These are phyloP conservation scores for Zoysia matrella DNA, from an alignment of 202 grass and related monocot species.

Conservation along the genomic window DNA sequence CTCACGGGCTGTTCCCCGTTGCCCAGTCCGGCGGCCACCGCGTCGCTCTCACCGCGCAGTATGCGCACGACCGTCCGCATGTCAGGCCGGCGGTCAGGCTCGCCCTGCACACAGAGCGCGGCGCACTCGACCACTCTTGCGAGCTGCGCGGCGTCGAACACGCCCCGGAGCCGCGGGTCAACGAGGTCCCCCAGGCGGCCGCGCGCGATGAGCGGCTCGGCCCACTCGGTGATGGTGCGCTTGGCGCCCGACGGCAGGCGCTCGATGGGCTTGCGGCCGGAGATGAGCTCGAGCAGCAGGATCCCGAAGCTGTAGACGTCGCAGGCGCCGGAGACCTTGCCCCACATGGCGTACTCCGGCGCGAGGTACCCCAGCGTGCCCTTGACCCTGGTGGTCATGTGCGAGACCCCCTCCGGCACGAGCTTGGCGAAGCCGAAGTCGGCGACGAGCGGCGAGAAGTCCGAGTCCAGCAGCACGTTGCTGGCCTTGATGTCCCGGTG, in stretches of 20 bases:
- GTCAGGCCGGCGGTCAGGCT: slow-evolving; percentile 65
- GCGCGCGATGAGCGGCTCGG: slow-evolving; percentile 52
- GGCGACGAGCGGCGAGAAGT: slow-evolving; percentile 76
- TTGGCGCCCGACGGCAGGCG: slow-evolving; percentile 56
- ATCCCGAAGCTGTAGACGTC: slow-evolving; percentile 94
- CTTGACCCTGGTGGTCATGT: slow-evolving; percentile 91
- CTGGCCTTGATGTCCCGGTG: slow-evolving; percentile 93
- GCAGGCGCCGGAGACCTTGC: slow-evolving; percentile 74
- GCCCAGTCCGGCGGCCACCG: background rate
- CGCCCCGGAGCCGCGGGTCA: slow-evolving; percentile 53
- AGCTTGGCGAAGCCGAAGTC: slow-evolving; percentile 97
- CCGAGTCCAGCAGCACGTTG: slow-evolving; percentile 78
- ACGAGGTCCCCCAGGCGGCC: slow-evolving; percentile 66
- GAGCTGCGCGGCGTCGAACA: slow-evolving; percentile 60
- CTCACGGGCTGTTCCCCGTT: slow-evolving; percentile 1
- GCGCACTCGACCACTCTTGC: slow-evolving; percentile 59
- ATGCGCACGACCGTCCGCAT: slow-evolving; percentile 68
- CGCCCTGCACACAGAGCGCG: slow-evolving; percentile 68
- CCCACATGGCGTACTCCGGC: slow-evolving; percentile 90
- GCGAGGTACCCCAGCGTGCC: slow-evolving; percentile 80
- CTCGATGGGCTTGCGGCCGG: slow-evolving; percentile 78
- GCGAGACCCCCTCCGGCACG: slow-evolving; percentile 76
- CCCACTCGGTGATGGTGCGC: slow-evolving; percentile 84
- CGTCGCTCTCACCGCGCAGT: slow-evolving; percentile 42
- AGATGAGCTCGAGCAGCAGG: slow-evolving; percentile 72